phyloP scores from a whole-genome alignment of 192 early-diverging fungal genomes.

The Entomortierella beljakovae region DNA sequence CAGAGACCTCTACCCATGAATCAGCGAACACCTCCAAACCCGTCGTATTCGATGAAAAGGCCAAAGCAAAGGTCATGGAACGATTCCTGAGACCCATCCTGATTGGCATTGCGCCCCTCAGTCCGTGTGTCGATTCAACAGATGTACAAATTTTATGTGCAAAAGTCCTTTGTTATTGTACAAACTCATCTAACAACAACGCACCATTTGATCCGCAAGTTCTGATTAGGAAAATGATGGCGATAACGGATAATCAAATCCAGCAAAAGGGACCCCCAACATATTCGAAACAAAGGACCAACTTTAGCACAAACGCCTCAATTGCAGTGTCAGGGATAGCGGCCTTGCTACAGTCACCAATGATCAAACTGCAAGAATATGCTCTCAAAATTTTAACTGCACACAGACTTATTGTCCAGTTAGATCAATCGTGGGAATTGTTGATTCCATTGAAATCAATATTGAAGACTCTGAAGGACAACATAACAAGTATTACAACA shows the following conservation, averaged over 20 bases:
- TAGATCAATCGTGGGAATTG: constrained; percentile 9
- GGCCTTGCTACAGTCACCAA: constrained; percentile 20
- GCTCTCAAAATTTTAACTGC: constrained; percentile 29
- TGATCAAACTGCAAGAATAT: constrained; percentile 42
- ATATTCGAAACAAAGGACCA: background rate
- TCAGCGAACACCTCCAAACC: background rate
- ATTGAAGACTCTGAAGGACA: constrained; percentile 8
- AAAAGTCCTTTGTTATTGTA: constrained; percentile 36
- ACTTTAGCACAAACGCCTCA: background rate
- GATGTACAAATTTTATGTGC: constrained; percentile 40
- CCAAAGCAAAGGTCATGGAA: constrained; percentile 15
- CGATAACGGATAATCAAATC: background rate
- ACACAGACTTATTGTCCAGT: constrained; percentile 9
- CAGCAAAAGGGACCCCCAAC: background rate
- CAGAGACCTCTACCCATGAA: background rate
- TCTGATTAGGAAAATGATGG: constrained; percentile 11
- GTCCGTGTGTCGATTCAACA: constrained; percentile 13
- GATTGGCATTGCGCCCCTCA: constrained; percentile 20
- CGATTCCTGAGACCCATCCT: constrained; percentile 21
- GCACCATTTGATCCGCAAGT: constrained; percentile 15
- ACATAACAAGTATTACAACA: background rate
- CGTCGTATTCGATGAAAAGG: background rate
- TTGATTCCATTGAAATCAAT: constrained; percentile 3
- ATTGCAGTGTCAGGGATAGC: background rate
- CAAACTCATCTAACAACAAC: background rate